These are phyloP conservation scores for Isoetes taiwanensis DNA, from an alignment of 75 land plant genomes.

Conservation along the genomic window DNA sequence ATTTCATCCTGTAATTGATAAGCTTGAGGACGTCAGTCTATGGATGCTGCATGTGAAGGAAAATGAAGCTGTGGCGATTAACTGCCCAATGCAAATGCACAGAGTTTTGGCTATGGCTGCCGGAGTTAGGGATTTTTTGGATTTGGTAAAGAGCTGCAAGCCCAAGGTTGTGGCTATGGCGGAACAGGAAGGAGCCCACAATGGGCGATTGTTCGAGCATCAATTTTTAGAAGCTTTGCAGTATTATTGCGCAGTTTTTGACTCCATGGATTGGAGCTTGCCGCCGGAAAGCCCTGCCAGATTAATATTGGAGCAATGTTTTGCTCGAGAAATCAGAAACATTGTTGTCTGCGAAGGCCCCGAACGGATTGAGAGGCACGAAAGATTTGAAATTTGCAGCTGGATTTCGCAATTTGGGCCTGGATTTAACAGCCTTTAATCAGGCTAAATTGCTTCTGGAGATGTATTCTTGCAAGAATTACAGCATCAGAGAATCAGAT, in stretches of 20 bases:
- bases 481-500: too few species aligned
- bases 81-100: conserved; percentile 64
- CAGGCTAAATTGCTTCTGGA: too few species aligned
- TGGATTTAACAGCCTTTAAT: too few species aligned
- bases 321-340: conserved; percentile 64
- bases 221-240: conserved; percentile 48
- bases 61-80: conserved; percentile 69
- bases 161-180: conserved; percentile 52
- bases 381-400: too few species aligned
- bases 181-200: conserved; percentile 76
- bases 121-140: conserved; percentile 48
- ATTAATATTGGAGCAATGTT: conserved; percentile 44
- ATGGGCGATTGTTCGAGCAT: too few species aligned
- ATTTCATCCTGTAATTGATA: conserved; percentile 78
- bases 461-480: too few species aligned
- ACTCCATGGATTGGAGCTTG: conserved; percentile 40
- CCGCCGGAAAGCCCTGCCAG: conserved; percentile 40
- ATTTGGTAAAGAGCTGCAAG: conserved; percentile 46
- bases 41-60: conserved; percentile 99
- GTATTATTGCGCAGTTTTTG: conserved; percentile 75
- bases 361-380: conserved; percentile 67
- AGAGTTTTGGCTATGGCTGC: conserved; percentile 35
- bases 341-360: conserved; percentile 63
- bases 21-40: conserved; percentile 78
- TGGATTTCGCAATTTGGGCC: too few species aligned